Percentiles rank a stretch among this genome's conserved stretches.
phyloP scores from a whole-genome alignment of 2,329 filamentous ascomycete species.

The Neocatenulostroma microsporum region DNA sequence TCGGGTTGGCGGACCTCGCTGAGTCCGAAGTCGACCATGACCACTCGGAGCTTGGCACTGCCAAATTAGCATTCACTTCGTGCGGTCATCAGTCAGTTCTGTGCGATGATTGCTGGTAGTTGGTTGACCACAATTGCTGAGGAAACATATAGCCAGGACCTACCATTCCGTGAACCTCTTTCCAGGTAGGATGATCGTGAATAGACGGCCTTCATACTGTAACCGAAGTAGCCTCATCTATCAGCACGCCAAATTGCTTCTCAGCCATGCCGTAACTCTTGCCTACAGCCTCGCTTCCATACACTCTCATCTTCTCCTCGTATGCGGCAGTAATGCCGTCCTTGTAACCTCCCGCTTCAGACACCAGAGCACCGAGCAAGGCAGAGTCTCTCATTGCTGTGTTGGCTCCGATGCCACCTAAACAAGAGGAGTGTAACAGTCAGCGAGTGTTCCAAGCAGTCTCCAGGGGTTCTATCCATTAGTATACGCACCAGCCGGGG shows the following conservation, averaged over 20 bases:
- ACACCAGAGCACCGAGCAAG: slow-evolving; percentile 45
- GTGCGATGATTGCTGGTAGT: too few species aligned
- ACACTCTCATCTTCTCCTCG: slow-evolving; percentile 39
- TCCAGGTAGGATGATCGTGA: too few species aligned
- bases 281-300: slow-evolving; percentile 50
- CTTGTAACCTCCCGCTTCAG: slow-evolving; percentile 44
- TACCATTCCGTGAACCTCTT: too few species aligned
- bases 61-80: too few species aligned
- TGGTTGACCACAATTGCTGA: too few species aligned
- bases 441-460: neutral
- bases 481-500: slow-evolving; percentile 37
- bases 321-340: slow-evolving; percentile 33
- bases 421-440: slow-evolving; percentile 19
- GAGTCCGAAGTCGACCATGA: slow-evolving; percentile 1
- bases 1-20: neutral
- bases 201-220: neutral
- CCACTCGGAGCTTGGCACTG: too few species aligned
- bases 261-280: slow-evolving; percentile 46
- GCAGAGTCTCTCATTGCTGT: slow-evolving; percentile 51
- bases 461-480: too few species aligned
- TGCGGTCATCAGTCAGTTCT: too few species aligned
- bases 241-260: slow-evolving; percentile 30
- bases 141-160: too few species aligned
- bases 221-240: slow-evolving; percentile 13
- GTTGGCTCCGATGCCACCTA: slow-evolving; percentile 50